Evolutionary conservation across 2,329 filamentous ascomycete species (phyloP).

Genomic region (Trichoderma sp.): DNA sequence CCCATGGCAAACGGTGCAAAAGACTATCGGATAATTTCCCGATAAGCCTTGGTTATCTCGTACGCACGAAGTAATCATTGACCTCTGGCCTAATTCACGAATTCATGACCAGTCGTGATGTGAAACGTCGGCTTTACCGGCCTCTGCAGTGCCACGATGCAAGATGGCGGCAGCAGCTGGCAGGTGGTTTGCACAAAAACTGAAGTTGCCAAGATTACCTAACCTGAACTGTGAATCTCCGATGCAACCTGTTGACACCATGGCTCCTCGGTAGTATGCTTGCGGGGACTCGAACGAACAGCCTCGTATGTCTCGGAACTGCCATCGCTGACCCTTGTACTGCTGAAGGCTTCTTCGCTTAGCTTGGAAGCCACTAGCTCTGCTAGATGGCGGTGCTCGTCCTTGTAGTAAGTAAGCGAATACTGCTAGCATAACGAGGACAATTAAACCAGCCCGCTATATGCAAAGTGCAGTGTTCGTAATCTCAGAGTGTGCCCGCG

Average conservation of each 20-base stretch:
- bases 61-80: background rate
- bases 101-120: background rate
- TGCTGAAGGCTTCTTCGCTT: slow-evolving; percentile 16
- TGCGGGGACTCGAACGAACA: slow-evolving; percentile 16
- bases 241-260: background rate
- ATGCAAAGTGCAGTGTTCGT: background rate
- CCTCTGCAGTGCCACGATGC: slow-evolving; percentile 3
- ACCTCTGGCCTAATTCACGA: background rate
- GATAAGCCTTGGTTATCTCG: background rate
- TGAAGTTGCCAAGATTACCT: background rate
- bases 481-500: background rate
- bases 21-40: background rate
- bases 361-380: slow-evolving; percentile 3
- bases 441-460: background rate
- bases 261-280: background rate
- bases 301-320: slow-evolving; percentile 19
- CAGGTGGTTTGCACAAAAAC: background rate
- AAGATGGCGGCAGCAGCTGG: background rate
- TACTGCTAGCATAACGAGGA: background rate
- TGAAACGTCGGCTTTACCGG: background rate
- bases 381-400: background rate
- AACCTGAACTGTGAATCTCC: background rate
- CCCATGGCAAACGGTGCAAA: background rate
- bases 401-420: background rate
- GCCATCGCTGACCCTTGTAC: background rate